These are phyloP conservation scores for Aquilaria agallochum DNA, from an alignment of 441 rosid species.

Conservation along the genomic window DNA sequence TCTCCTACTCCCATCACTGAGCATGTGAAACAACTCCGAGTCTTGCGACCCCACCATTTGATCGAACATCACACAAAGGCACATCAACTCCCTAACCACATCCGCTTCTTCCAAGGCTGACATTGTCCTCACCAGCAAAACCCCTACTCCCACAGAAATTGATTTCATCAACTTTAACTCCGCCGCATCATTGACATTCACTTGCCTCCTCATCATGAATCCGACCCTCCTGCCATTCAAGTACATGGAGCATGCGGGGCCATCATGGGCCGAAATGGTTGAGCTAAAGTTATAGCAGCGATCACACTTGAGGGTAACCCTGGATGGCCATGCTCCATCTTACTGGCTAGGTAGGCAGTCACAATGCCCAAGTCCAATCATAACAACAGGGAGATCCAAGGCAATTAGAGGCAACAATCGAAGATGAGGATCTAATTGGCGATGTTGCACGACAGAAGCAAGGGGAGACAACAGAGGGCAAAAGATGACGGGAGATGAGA, in stretches of 20 bases:
- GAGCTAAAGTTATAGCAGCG: conserved; percentile 11
- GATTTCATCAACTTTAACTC: conserved; percentile 55
- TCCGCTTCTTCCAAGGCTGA: conserved; percentile 19
- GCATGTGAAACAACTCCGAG: conserved; percentile 77
- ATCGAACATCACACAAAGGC: conserved; percentile 61
- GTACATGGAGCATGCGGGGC: conserved; percentile 80
- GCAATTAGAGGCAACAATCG: too few species aligned
- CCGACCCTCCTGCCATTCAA: conserved; percentile 83
- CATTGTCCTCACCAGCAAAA: conserved; percentile 23
- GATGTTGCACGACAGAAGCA: too few species aligned
- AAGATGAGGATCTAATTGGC: too few species aligned
- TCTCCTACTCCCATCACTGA: conserved; percentile 43
- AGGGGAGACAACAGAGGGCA: too few species aligned
- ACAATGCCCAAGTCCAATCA: conserved; percentile 70
- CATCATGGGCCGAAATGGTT: conserved; percentile 35
- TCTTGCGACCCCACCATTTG: conserved; percentile 69
- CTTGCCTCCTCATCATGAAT: conserved; percentile 52
- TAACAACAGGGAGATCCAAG: conserved; percentile 39
- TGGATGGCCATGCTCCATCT: conserved; percentile 63
- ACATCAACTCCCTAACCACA: conserved; percentile 50
- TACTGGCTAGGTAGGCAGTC: conserved; percentile 56
- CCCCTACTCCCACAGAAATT: neutral
- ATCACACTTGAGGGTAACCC: conserved; percentile 60
- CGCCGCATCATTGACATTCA: conserved; percentile 34
- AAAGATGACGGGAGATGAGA: too few species aligned